phyloP scores from a whole-genome alignment of 495 filamentous ascomycete genomes.

The Aspergillus carlsbadensis region DNA sequence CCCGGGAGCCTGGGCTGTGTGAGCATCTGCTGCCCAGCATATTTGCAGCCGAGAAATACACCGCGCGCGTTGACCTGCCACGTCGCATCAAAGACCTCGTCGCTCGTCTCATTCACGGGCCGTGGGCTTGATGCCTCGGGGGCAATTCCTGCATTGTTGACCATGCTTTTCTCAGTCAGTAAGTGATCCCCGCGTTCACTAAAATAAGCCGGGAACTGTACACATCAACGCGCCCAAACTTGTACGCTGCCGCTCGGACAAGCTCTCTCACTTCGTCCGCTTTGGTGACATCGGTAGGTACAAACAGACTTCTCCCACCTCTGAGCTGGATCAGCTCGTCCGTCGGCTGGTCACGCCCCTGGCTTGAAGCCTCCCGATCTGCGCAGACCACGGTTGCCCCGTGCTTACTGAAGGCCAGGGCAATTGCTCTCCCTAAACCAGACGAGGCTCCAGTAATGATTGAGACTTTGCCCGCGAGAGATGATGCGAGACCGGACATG shows the following conservation, averaged over 20 bases:
- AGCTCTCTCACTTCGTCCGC: too few species aligned
- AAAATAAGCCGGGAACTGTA: too few species aligned
- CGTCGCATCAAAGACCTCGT: neutral
- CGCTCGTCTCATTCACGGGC: neutral
- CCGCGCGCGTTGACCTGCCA: conserved; percentile 2
- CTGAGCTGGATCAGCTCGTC: too few species aligned
- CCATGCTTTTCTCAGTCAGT: neutral
- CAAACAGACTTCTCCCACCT: too few species aligned
- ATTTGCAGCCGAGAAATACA: neutral
- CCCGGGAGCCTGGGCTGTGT: neutral
- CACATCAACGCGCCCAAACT: too few species aligned
- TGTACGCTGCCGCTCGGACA: too few species aligned
- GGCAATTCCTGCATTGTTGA: neutral
- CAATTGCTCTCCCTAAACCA: neutral
- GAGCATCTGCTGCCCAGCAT: neutral
- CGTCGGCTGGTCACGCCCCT: neutral
- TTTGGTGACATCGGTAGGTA: too few species aligned
- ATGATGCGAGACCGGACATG: neutral
- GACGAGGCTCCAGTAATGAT: neutral
- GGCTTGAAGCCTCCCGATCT: neutral
- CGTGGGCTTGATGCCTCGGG: neutral
- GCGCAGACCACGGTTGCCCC: neutral
- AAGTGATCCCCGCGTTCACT: too few species aligned
- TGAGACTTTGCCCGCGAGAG: neutral
- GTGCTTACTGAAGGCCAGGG: neutral